phyloP scores from a whole-genome alignment of 2,329 filamentous ascomycete species.

The Fusarium sp. region DNA sequence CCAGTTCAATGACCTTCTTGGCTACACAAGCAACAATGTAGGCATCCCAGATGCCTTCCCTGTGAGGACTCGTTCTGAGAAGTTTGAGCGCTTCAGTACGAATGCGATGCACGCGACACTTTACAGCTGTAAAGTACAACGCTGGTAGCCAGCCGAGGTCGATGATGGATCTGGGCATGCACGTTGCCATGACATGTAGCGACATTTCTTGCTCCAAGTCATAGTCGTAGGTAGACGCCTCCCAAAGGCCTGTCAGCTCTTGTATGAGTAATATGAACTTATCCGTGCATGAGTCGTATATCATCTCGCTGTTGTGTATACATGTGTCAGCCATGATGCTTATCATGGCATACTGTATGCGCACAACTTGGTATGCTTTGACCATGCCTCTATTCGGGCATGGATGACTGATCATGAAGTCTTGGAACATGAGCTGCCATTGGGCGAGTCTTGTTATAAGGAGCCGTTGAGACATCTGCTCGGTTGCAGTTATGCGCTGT shows the following conservation, averaged over 20 bases:
- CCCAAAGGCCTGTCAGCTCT: slow-evolving; percentile 35
- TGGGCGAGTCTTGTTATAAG: slow-evolving; percentile 30
- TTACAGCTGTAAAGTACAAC: slow-evolving; percentile 60
- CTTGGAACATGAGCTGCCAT: slow-evolving; percentile 47
- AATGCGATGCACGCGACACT: slow-evolving; percentile 59
- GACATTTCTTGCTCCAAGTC: slow-evolving; percentile 19
- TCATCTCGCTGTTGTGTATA: slow-evolving; percentile 50
- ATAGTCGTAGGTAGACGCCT: slow-evolving; percentile 7
- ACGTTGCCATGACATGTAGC: slow-evolving; percentile 26
- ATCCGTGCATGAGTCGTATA: slow-evolving; percentile 53
- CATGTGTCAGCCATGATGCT: slow-evolving; percentile 57
- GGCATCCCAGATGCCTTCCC: slow-evolving; percentile 59
- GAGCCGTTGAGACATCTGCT: slow-evolving; percentile 20
- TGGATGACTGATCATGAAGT: slow-evolving; percentile 32
- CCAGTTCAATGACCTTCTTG: slow-evolving; percentile 54
- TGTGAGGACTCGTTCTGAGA: slow-evolving; percentile 48
- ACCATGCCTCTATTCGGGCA: slow-evolving; percentile 32
- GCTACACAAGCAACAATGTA: slow-evolving; percentile 50
- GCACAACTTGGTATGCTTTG: slow-evolving; percentile 50
- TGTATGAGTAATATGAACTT: slow-evolving; percentile 52
- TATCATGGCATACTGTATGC: slow-evolving; percentile 57
- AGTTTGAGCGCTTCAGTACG: slow-evolving; percentile 55
- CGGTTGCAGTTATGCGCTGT: neutral
- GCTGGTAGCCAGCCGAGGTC: slow-evolving; percentile 61
- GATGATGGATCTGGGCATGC: slow-evolving; percentile 52